These are phyloP conservation scores for Aspergillus egyptiacus DNA, from an alignment of 495 filamentous ascomycete species.

Conservation along the genomic window DNA sequence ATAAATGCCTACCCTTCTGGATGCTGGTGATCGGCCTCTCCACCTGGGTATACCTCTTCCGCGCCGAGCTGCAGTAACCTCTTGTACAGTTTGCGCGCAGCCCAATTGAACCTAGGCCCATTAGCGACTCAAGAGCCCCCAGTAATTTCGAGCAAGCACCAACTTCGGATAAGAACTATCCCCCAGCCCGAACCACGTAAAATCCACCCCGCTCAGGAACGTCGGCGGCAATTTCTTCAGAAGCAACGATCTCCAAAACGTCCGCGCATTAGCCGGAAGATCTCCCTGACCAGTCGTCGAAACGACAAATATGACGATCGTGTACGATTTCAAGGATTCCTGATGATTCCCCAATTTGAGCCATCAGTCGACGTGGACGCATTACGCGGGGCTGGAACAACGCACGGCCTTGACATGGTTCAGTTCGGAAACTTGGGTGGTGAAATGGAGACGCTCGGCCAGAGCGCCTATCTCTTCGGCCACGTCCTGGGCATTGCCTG, in stretches of 20 bases:
- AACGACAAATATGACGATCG: conserved; percentile 68
- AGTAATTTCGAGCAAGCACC: not conserved
- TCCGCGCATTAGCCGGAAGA: conserved; percentile 69
- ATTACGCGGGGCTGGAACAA: conserved; percentile 9
- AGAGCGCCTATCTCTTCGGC: conserved; percentile 74
- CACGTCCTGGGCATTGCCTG: conserved; percentile 84
- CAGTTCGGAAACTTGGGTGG: conserved; percentile 66
- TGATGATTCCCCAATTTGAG: too few species aligned
- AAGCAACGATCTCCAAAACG: conserved; percentile 81
- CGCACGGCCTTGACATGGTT: conserved; percentile 69
- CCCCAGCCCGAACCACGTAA: conserved; percentile 84
- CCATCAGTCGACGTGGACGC: not conserved
- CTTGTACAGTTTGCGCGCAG: conserved; percentile 78
- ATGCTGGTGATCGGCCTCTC: conserved; percentile 90
- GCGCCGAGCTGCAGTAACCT: conserved; percentile 83
- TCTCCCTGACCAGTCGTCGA: conserved; percentile 97
- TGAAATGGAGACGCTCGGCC: conserved; percentile 69
- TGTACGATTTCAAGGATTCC: conserved; percentile 45
- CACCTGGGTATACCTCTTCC: conserved; percentile 64
- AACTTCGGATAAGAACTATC: conserved; percentile 92
- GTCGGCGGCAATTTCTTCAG: conserved; percentile 66
- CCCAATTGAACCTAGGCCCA: conserved; percentile 77
- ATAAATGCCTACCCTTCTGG: conserved; percentile 63
- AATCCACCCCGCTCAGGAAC: conserved; percentile 60
- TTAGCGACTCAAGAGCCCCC: conserved; percentile 13